Evolutionary conservation across 2,329 filamentous ascomycete genomes (phyloP).

Genomic region (Fusarium torulosum): DNA sequence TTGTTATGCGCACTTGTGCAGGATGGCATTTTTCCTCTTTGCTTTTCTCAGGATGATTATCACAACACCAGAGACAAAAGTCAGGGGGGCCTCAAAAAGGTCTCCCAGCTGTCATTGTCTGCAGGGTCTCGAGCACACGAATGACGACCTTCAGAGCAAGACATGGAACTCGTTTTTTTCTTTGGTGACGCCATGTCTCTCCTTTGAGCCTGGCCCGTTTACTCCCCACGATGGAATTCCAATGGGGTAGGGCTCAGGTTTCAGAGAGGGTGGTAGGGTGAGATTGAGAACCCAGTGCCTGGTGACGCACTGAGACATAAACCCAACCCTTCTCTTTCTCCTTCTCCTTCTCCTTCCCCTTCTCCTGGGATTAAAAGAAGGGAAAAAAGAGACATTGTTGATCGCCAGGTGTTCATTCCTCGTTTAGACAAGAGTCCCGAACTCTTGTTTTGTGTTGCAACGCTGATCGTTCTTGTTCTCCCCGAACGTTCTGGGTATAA

Average conservation of each 20-base stretch:
- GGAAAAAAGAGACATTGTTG: slow-evolving; percentile 17
- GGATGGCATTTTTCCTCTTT: slow-evolving; percentile 8
- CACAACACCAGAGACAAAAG: slow-evolving; percentile 24
- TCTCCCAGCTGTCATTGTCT: slow-evolving; percentile 31
- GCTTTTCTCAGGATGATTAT: slow-evolving; percentile 13
- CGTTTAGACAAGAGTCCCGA: not conserved
- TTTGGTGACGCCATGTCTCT: slow-evolving; percentile 37
- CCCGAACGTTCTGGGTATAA: not conserved
- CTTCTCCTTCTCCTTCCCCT: slow-evolving; percentile 5
- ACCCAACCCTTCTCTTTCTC: slow-evolving; percentile 16
- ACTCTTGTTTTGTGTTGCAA: slow-evolving; percentile 16
- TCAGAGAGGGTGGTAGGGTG: slow-evolving; percentile 37
- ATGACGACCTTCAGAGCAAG: slow-evolving; percentile 26
- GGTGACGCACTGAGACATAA: slow-evolving; percentile 34
- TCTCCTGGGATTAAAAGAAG: not conserved
- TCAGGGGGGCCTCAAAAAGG: slow-evolving; percentile 28
- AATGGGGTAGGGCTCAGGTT: slow-evolving; percentile 23
- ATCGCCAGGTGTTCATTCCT: slow-evolving; percentile 31
- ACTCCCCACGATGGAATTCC: slow-evolving; percentile 29
- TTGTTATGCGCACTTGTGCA: slow-evolving; percentile 28
- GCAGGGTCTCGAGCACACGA: slow-evolving; percentile 34
- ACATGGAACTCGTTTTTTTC: slow-evolving; percentile 32
- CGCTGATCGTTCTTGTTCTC: slow-evolving; percentile 13
- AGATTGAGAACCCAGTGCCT: slow-evolving; percentile 11
- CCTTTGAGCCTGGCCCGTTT: slow-evolving; percentile 26